A percentile compares a stretch with the other conserved stretches of the same genome.
phyloP scores from a whole-genome alignment of 2,329 filamentous ascomycete genomes.

The Truncatella angustata region DNA sequence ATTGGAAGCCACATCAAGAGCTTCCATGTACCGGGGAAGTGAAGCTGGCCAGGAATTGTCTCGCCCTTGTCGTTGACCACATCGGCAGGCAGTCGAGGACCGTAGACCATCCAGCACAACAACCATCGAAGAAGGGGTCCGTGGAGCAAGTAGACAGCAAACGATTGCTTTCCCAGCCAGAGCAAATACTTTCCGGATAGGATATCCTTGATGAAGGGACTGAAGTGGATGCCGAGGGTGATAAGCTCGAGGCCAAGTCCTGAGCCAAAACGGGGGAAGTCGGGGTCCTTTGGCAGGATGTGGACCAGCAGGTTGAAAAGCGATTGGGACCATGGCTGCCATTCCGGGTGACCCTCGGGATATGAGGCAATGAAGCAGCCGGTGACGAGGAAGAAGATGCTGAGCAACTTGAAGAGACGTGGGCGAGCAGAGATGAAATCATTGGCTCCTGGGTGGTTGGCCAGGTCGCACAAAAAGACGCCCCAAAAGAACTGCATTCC shows the following conservation, averaged over 20 bases:
- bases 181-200: conserved; percentile 55
- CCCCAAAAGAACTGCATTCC: conserved; percentile 62
- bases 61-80: conserved; percentile 34
- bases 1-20: conserved; percentile 38
- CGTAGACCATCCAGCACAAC: conserved; percentile 59
- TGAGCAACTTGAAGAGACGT: conserved; percentile 41
- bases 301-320: conserved; percentile 40
- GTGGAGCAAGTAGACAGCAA: conserved; percentile 64
- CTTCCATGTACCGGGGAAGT: conserved; percentile 34
- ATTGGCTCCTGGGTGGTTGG: conserved; percentile 44
- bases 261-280: conserved; percentile 41
- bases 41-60: conserved; percentile 32
- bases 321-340: conserved; percentile 51
- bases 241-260: conserved; percentile 32
- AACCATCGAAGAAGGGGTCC: conserved; percentile 58
- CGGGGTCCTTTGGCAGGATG: conserved; percentile 45
- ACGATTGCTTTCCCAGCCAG: conserved; percentile 63
- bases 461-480: conserved; percentile 59
- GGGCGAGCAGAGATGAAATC: conserved; percentile 45
- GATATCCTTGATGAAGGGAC: conserved; percentile 42
- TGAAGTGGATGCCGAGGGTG: conserved; percentile 30
- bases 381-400: conserved; percentile 46
- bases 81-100: conserved; percentile 36
- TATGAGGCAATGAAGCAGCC: conserved; percentile 60
- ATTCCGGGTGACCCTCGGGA: conserved; percentile 54